Evolutionary conservation across 2,329 filamentous ascomycete species (phyloP), one percentile per base, ranked within the genome.

Genomic region (Fusarium pilosicola): DNA sequence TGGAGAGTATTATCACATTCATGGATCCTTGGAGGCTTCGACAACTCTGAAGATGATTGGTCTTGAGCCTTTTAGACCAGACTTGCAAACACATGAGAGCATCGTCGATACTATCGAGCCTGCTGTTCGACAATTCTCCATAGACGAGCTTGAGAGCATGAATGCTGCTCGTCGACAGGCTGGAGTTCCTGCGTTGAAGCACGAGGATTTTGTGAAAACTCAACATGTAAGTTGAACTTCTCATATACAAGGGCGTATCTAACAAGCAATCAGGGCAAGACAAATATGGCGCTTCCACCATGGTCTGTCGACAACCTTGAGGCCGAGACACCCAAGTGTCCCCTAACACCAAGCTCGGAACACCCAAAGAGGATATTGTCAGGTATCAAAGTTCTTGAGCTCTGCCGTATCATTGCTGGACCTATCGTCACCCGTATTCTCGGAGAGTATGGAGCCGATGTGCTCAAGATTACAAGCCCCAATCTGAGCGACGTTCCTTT

Each of bases 401-500:
- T 95, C 36, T 93, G 92, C 78, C 90, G 92, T 45, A 91, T 94
- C 76, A 94, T 95, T 71, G 93, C 93, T 7, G 92, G 92, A 0
- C 92, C 92, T n/a, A 89, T 91, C 9, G 90, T 94, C 73, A 90
- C 90, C 7, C 88, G 92, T 36, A 90, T 90, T 4, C 86, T 95
- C 1, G 92, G 91, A n/a, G 92, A 93, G 70, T 92, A 94, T 78
- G 93, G 93, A 5, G 93, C 93, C 13, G 88, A 91, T 60, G 92
- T 95, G 2, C 86, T 95, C 73, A 93, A 94, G 76, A 86, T 94
- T 51, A 94, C 92, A 6, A 90, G 89, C 13, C 88, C 90, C 0
- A 84, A 89, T 51, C 85, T 94, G n/a, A 88, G 89, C 9, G 92
- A 94, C 68, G 90, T 94, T 4, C 90, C 91, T 0, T 92, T 92